phyloP scores from a whole-genome alignment of 208 protist genomes.

The Trypanosoma caninum region DNA sequence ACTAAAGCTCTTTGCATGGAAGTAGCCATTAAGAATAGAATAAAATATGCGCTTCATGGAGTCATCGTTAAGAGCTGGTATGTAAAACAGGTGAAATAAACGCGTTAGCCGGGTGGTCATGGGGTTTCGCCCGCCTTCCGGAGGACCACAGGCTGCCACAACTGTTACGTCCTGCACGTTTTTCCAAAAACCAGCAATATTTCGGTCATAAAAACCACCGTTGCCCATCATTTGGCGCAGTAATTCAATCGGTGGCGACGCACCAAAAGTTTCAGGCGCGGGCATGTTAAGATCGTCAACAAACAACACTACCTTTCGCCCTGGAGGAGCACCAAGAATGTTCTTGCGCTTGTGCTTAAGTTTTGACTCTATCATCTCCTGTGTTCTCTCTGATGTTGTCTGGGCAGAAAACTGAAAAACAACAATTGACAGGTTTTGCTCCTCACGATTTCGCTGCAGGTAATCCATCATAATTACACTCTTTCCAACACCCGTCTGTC shows the following conservation, averaged over 20 bases:
- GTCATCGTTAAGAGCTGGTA: constrained; percentile 92
- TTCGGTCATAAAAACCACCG: constrained; percentile 96
- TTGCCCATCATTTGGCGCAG: constrained; percentile 96
- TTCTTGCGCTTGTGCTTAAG: constrained; percentile 96
- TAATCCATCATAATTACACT: constrained; percentile 91
- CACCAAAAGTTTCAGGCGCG: constrained; percentile 94
- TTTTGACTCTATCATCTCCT: constrained; percentile 97
- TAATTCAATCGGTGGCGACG: constrained; percentile 97
- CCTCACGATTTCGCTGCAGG: constrained; percentile 69
- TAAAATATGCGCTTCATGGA: constrained; percentile 95
- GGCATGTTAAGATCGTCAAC: constrained; percentile 99
- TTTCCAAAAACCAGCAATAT: constrained; percentile 94
- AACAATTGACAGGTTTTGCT: constrained; percentile 76
- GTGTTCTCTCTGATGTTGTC: constrained; percentile 93
- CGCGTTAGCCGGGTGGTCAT: constrained; percentile 92
- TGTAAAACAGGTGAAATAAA: constrained; percentile 94
- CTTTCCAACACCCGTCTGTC: constrained; percentile 96
- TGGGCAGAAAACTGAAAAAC: constrained; percentile 95
- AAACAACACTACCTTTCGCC: constrained; percentile 94
- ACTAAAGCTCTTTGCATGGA: constrained; percentile 82
- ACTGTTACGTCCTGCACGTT: constrained; percentile 93
- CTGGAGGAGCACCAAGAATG: constrained; percentile 92
- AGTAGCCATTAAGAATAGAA: constrained; percentile 91
- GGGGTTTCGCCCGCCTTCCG: constrained; percentile 94
- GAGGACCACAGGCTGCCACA: constrained; percentile 94